Percentiles rank a stretch among this genome's conserved stretches.
Evolutionary conservation across 2,329 filamentous ascomycete species (phyloP).

Genomic region (Aureobasidium sp.): DNA sequence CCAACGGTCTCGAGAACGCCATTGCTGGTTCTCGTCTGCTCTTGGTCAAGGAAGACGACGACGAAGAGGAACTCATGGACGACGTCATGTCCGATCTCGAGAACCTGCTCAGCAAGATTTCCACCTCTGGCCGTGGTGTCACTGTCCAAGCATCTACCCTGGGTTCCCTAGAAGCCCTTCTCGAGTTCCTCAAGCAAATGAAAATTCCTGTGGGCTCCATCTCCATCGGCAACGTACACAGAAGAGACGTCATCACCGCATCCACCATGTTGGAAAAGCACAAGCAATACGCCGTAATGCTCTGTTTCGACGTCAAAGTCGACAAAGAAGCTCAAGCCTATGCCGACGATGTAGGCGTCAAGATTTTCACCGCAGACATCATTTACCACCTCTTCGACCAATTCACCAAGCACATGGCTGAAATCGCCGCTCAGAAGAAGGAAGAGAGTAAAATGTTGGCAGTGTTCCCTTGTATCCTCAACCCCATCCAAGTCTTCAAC

Average conservation of each 20-base stretch:
- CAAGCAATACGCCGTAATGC: conserved; percentile 95
- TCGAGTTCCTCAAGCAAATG: conserved; percentile 90
- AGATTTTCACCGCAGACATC: conserved; percentile 97
- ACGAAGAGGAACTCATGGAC: conserved; percentile 84
- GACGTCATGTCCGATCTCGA: conserved; percentile 95
- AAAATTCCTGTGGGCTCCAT: conserved; percentile 98
- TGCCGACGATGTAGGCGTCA: conserved; percentile 88
- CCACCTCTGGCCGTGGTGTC: conserved; percentile 90
- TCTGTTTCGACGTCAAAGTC: conserved; percentile 99
- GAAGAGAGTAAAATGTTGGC: conserved; percentile 92
- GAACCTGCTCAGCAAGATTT: conserved; percentile 81
- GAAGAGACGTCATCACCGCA: conserved; percentile 90
- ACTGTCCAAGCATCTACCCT: conserved; percentile 96
- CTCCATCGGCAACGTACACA: conserved; percentile 94
- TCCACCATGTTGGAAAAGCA: conserved; percentile 95
- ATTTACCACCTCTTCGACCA: conserved; percentile 98
- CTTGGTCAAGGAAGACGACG: conserved; percentile 88
- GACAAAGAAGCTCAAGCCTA: conserved; percentile 91
- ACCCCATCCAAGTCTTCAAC: conserved; percentile 91
- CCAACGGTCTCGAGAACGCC: conserved; percentile 87
- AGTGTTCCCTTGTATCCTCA: conserved; percentile 92
- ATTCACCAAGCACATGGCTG: conserved; percentile 90
- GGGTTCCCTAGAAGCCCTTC: conserved; percentile 87
- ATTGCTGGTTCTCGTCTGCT: conserved; percentile 93
- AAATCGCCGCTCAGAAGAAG: conserved; percentile 82